Conservation (phyloP, 192 early-diverging fungal species). For the Lobosporangium transversale region DNA sequence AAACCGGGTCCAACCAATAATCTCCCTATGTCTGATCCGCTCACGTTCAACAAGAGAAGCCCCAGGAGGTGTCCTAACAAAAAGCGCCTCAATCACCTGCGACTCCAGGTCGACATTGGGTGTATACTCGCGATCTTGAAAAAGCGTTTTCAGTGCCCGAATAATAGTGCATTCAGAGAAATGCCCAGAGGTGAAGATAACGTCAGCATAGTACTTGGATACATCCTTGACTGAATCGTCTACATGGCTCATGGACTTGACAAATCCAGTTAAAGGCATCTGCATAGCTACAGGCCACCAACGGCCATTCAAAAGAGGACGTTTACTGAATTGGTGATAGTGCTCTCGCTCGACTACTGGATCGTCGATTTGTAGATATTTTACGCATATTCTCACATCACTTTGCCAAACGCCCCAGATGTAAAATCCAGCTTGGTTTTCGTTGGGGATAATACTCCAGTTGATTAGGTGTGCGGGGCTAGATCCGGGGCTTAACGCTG, state of each 20-base stretch:
- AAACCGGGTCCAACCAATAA: constrained; percentile 33
- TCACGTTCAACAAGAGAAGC: constrained; percentile 1
- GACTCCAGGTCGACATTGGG: constrained; percentile 13
- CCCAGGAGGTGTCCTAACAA: constrained; percentile 1
- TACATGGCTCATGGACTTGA: constrained; percentile 40
- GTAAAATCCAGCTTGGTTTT: constrained; percentile 29
- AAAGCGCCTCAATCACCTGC: constrained; percentile 12
- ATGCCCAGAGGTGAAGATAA: constrained; percentile 36
- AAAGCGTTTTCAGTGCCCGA: constrained; percentile 14
- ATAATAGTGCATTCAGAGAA: constrained; percentile 45
- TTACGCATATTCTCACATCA: constrained; percentile 15
- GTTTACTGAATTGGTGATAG: constrained; percentile 8
- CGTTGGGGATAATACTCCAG: constrained; percentile 12
- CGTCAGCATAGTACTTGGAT: constrained; percentile 32
- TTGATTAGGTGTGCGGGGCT: constrained; percentile 15
- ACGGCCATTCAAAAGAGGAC: constrained; percentile 34
- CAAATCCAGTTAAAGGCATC: constrained; percentile 26
- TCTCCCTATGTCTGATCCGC: constrained; percentile 19
- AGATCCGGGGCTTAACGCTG: constrained; percentile 22
- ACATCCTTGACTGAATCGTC: constrained; percentile 27
- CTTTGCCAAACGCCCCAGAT: constrained; percentile 42
- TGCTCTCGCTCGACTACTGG: constrained; percentile 24
- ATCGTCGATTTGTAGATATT: constrained; percentile 45
- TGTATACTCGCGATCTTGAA: constrained; percentile 12
- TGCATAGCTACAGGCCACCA: constrained; percentile 53